These are phyloP conservation scores for Bryoerythrophyllum caledonicum DNA, from an alignment of 225 moss, liverwort and hornwort genomes.

Conservation along the genomic window DNA sequence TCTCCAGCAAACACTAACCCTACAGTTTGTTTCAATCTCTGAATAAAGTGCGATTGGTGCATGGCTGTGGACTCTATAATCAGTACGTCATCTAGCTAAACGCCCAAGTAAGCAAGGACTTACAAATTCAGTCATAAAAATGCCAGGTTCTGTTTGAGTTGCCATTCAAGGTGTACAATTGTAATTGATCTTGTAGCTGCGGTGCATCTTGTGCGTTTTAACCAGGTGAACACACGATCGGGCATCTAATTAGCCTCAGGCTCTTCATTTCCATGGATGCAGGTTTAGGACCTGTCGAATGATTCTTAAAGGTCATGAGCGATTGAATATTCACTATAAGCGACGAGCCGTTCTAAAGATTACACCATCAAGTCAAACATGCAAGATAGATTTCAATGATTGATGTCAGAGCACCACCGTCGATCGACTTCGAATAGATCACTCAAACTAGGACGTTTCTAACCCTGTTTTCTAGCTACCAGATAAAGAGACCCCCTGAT, in stretches of 20 bases:
- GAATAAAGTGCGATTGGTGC: not conserved
- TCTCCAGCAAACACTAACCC: not conserved
- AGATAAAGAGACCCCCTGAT: not conserved
- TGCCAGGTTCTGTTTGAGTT: not conserved
- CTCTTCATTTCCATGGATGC: not conserved
- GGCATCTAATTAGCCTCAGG: not conserved
- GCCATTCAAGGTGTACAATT: not conserved
- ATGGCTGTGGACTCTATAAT: not conserved
- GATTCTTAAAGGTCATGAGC: not conserved
- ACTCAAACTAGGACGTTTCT: conserved; percentile 16
- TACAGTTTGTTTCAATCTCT: not conserved
- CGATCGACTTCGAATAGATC: conserved; percentile 25
- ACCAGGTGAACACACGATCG: not conserved
- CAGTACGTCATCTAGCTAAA: not conserved
- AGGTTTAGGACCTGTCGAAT: not conserved
- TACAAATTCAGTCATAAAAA: not conserved
- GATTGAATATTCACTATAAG: conserved; percentile 14
- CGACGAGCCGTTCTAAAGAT: not conserved
- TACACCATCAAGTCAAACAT: conserved; percentile 5
- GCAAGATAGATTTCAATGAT: conserved; percentile 26
- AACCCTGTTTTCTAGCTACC: conserved; percentile 7
- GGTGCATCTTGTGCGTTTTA: not conserved
- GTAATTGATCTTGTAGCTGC: not conserved
- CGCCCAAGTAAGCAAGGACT: not conserved
- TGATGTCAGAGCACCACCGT: conserved; percentile 32